These are phyloP conservation scores for Hamigera avellanea DNA, from an alignment of 495 filamentous ascomycete genomes.

Conservation along the genomic window DNA sequence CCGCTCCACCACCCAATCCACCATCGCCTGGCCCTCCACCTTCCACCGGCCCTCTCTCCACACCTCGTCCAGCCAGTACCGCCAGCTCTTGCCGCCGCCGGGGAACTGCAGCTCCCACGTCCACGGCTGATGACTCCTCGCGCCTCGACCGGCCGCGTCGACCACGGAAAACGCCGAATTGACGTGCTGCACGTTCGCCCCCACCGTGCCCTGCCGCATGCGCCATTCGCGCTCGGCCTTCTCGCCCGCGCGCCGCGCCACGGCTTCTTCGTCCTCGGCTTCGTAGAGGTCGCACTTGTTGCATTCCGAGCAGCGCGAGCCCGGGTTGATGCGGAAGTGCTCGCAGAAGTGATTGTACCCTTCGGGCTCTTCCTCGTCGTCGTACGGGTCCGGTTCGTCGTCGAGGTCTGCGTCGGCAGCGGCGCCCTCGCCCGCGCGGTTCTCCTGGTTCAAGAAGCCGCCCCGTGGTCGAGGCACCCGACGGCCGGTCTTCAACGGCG, in stretches of 20 bases:
- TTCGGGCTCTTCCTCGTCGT: slow-evolving; percentile 39
- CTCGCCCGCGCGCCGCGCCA: slow-evolving; percentile 62
- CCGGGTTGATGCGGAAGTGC: slow-evolving; percentile 71
- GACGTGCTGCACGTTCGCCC: slow-evolving; percentile 13
- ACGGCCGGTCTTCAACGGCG: slow-evolving; percentile 8
- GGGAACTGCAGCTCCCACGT: slow-evolving; percentile 10
- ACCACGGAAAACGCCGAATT: slow-evolving; percentile 22
- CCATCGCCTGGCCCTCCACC: slow-evolving; percentile 28
- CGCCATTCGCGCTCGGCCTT: slow-evolving; percentile 77
- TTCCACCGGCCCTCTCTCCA: slow-evolving; percentile 32
- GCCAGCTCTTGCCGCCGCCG: slow-evolving; percentile 12
- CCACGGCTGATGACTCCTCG: background rate
- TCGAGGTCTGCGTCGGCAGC: slow-evolving; percentile 5
- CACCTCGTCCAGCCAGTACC: slow-evolving; percentile 27
- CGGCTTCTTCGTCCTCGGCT: slow-evolving; percentile 70
- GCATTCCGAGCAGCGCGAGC: slow-evolving; percentile 63
- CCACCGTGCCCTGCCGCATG: slow-evolving; percentile 43
- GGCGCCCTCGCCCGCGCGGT: slow-evolving; percentile 8
- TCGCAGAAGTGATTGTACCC: slow-evolving; percentile 91
- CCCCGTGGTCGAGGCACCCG: slow-evolving; percentile 4
- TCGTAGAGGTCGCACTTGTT: slow-evolving; percentile 84
- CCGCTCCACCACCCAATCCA: slow-evolving; percentile 35
- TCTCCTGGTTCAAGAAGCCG: slow-evolving; percentile 4
- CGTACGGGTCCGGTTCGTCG: slow-evolving; percentile 10
- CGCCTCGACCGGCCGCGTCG: slow-evolving; percentile 3